These are phyloP conservation scores for Chytriomyces sp. DNA, from an alignment of 192 early-diverging fungal genomes.

Conservation along the genomic window DNA sequence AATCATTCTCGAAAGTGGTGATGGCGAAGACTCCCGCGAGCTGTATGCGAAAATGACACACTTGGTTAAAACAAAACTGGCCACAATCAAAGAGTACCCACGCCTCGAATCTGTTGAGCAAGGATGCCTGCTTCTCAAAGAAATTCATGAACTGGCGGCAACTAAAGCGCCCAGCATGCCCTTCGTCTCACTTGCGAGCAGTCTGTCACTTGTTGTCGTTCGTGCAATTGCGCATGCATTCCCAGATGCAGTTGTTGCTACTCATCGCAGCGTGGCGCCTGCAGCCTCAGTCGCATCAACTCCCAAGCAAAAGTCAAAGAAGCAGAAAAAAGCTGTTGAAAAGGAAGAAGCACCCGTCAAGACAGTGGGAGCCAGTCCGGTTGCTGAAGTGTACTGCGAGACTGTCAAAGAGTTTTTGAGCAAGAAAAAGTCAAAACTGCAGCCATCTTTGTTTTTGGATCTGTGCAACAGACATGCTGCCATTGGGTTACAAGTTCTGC, in stretches of 20 bases:
- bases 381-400: constrained; percentile 59
- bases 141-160: constrained; percentile 74
- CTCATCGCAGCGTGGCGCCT: not conserved
- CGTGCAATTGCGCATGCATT: not conserved
- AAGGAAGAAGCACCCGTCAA: constrained; percentile 38
- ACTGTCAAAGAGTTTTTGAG: constrained; percentile 77
- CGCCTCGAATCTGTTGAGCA: constrained; percentile 46
- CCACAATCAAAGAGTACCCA: constrained; percentile 69
- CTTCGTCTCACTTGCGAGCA: constrained; percentile 57
- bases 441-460: constrained; percentile 70
- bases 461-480: constrained; percentile 66
- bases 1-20: constrained; percentile 58
- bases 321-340: constrained; percentile 48
- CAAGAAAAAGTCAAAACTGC: constrained; percentile 72
- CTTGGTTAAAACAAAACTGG: constrained; percentile 67
- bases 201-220: constrained; percentile 63
- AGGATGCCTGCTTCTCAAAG: constrained; percentile 62
- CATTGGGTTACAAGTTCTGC: constrained; percentile 66
- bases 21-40: constrained; percentile 52
- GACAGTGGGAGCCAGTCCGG: constrained; percentile 40
- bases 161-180: constrained; percentile 62
- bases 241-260: constrained; percentile 7
- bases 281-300: not conserved
- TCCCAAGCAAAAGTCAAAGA: constrained; percentile 14
- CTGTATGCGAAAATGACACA: constrained; percentile 72